These are phyloP conservation scores for Syzygium jambos DNA, from an alignment of 345 rosid species.

Conservation along the genomic window DNA sequence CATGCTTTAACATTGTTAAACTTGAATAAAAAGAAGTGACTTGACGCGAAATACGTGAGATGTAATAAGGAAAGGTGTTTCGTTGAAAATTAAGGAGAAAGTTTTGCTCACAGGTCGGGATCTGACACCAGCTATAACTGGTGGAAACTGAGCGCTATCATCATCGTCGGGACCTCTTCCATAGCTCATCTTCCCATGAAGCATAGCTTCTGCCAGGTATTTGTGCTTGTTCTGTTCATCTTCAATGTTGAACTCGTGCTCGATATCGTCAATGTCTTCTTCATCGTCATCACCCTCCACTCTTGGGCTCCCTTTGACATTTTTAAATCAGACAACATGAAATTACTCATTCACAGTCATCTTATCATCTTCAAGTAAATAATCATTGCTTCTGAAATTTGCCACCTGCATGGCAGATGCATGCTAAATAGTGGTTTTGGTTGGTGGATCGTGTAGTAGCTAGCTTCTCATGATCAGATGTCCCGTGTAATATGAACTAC, in stretches of 20 bases:
- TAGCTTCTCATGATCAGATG: background rate
- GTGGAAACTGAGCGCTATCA: constrained; percentile 61
- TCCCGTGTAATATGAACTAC: background rate
- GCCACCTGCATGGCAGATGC: background rate
- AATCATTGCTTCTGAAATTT: background rate
- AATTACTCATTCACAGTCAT: background rate
- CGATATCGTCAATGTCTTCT: constrained; percentile 89
- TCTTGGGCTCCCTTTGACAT: constrained; percentile 58
- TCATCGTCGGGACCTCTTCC: constrained; percentile 95
- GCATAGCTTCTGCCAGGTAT: constrained; percentile 74
- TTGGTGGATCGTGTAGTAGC: background rate
- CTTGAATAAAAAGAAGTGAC: background rate
- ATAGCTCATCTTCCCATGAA: constrained; percentile 91
- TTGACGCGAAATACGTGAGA: background rate
- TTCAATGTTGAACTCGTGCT: constrained; percentile 85
- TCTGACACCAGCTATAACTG: constrained; percentile 51
- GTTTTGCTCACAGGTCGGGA: constrained; percentile 55
- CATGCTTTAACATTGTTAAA: background rate
- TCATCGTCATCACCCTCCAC: constrained; percentile 98
- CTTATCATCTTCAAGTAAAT: background rate
- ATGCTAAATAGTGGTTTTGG: background rate
- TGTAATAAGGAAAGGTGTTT: background rate
- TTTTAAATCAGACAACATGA: background rate
- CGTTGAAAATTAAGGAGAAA: background rate
- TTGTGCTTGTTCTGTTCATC: constrained; percentile 60